Evolutionary conservation across 805 yeast genomes (phyloP), one percentile per base, ranked within the genome.

Genomic region (Barnettozyma wickerhamii): DNA sequence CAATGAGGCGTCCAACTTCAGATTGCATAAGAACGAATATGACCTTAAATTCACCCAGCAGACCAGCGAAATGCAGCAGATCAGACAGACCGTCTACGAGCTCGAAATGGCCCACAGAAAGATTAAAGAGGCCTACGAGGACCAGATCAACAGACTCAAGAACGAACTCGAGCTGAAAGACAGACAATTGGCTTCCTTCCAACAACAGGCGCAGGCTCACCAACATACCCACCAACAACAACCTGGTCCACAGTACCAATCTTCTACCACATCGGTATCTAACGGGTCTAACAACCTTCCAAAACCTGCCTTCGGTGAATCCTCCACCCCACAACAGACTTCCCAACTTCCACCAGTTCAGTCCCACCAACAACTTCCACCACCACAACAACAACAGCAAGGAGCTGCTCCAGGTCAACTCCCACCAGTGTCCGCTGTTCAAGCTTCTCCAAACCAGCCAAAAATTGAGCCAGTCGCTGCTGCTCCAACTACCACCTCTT

Each of bases 91-190:
- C 10, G 95, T 91, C 21, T 89, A 82, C 59, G 98, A 93, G 60
- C 75, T 91, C 55, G 97, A 91, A 63, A 77, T 83, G 75, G 91
- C 95, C 30, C 98, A 91, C 68, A 75, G 95, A 53, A 86, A 87
- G 60, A 85, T 93, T 75, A 90, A 91, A 66, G 97, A 91, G 58
- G 89, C 90, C 35, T 93, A 91, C 65, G 97, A 91, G 63, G 95
- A 86, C 55, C 98, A 91, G 65, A 84, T 93, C 42, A 69, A 78
- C 59, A 74, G 93, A 52, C 74, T 91, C 63, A 89, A 91, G 63
- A 79, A 81, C 48, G 96, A 89, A 60, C 72, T 91, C 50, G 96
- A 88, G 54, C 77, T 74, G 56, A 72, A 90, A 53, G 95, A 86
- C 59, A 74, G 91, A 60, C 70, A 72, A 53, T 63, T 68, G 31